Conservation (phyloP, 108 stramenopile genomes). For the Pseudonitzschia multiseries region DNA sequence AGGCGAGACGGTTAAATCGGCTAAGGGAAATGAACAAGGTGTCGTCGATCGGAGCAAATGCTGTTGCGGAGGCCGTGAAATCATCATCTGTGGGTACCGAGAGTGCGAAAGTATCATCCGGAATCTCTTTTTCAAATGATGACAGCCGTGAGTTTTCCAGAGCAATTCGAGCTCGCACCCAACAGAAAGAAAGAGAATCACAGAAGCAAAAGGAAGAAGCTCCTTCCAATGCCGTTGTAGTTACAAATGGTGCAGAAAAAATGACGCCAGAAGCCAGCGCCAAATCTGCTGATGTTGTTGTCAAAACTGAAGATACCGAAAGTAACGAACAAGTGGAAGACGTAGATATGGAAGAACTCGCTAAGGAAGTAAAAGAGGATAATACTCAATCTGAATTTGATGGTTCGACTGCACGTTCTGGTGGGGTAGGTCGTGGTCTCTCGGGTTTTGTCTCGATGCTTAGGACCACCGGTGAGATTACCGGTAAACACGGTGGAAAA, state of each 20-base stretch:
- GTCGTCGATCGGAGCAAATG: constrained; percentile 55
- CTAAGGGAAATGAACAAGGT: constrained; percentile 55
- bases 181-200: constrained; percentile 55
- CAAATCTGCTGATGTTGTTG: constrained; percentile 3
- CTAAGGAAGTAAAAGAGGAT: constrained; percentile 63
- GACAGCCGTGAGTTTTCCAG: constrained; percentile 86
- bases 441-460: constrained; percentile 76
- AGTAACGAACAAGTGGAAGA: constrained; percentile 46
- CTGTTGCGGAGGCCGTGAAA: constrained; percentile 66
- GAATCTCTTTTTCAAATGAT: constrained; percentile 71
- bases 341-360: constrained; percentile 68
- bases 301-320: constrained; percentile 12
- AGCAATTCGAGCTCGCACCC: constrained; percentile 68
- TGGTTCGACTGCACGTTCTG: constrained; percentile 52
- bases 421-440: constrained; percentile 76
- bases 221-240: neutral
- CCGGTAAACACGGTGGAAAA: constrained; percentile 49
- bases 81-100: constrained; percentile 10
- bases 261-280: neutral
- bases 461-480: constrained; percentile 82
- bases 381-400: constrained; percentile 44
- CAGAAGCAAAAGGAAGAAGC: constrained; percentile 19
- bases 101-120: constrained; percentile 9
- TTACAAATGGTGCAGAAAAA: constrained; percentile 5
- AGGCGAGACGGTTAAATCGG: constrained; percentile 79